phyloP scores from a whole-genome alignment of 163 green algal species.

The Chlamydomonas reinhardtii region DNA sequence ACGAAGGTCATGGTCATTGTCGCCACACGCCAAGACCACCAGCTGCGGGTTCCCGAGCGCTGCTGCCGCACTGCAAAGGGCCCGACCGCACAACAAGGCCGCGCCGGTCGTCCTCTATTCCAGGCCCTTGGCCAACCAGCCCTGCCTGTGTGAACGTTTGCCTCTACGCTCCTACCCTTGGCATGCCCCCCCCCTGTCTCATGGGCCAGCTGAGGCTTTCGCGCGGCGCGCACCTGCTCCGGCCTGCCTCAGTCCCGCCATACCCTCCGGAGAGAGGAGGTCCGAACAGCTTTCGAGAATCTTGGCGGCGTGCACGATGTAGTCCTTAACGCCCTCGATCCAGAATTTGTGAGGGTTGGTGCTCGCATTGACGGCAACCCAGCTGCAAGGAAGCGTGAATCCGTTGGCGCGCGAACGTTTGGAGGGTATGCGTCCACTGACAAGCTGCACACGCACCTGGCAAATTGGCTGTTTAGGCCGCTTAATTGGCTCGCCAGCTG shows the following conservation, averaged over 20 bases:
- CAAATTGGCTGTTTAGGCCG: slow-evolving; percentile 29
- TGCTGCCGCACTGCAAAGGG: too few species aligned
- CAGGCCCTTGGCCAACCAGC: too few species aligned
- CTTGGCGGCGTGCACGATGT: slow-evolving; percentile 10
- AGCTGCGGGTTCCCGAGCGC: too few species aligned
- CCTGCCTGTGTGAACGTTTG: too few species aligned
- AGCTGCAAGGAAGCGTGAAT: slow-evolving; percentile 3
- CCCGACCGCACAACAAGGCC: too few species aligned
- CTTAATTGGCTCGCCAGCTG: not conserved
- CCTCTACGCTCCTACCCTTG: too few species aligned
- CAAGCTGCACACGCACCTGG: slow-evolving; percentile 1
- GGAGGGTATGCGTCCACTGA: not conserved
- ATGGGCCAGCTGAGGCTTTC: too few species aligned
- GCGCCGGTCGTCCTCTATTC: too few species aligned
- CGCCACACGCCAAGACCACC: too few species aligned
- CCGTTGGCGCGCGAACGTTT: not conserved
- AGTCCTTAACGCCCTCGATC: slow-evolving; percentile 35
- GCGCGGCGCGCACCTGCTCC: slow-evolving; percentile 2
- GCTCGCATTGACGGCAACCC: slow-evolving; percentile 6
- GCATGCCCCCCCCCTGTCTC: too few species aligned
- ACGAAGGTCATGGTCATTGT: not conserved
- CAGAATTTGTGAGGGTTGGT: slow-evolving; percentile 14
- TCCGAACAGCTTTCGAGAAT: slow-evolving; percentile 12
- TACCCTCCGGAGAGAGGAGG: not conserved
- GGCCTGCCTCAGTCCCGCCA: not conserved